Conservation (phyloP, 305 asterid species). For the Solanum hybrid region DNA sequence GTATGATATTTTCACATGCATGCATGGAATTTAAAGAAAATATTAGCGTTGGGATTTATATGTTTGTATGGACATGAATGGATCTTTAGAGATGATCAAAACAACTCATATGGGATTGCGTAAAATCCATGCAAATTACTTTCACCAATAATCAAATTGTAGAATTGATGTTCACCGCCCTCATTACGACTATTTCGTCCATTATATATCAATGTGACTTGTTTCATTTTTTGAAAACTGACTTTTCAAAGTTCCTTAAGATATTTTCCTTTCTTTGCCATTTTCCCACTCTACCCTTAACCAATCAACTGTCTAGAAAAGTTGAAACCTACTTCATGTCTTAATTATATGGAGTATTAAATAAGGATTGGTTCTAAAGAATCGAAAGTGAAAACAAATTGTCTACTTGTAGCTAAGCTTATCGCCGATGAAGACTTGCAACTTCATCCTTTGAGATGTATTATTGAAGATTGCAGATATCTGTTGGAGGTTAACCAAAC, state of each 20-base stretch:
- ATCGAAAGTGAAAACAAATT: not conserved
- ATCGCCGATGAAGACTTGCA: not conserved
- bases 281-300: constrained; percentile 1
- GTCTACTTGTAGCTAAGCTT: not conserved
- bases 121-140: not conserved
- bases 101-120: not conserved
- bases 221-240: not conserved
- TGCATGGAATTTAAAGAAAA: not conserved
- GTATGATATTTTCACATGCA: not conserved
- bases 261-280: not conserved
- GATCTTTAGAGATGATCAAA: not conserved
- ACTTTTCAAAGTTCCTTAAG: not conserved
- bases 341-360: not conserved
- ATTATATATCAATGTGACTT: not conserved
- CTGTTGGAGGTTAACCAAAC: not conserved
- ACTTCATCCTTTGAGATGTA: not conserved
- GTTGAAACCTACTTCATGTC: not conserved
- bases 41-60: not conserved
- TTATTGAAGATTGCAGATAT: not conserved
- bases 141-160: not conserved
- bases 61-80: constrained; percentile 17
- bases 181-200: not conserved
- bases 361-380: not conserved
- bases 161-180: not conserved
- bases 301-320: not conserved